Conservation (phyloP, 73 alveolate genomes). For the Paramecium octaurelia region DNA sequence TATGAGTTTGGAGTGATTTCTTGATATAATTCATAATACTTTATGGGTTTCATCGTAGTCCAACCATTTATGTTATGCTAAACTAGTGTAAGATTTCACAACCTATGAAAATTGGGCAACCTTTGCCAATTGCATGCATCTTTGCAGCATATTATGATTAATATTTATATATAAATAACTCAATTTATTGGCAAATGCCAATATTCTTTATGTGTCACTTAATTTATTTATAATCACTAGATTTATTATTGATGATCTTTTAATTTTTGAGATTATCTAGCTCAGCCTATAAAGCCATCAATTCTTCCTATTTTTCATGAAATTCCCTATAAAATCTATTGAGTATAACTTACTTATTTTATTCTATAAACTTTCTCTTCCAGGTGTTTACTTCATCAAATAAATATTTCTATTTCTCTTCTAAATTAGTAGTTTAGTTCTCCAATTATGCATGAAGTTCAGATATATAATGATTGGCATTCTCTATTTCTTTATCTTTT, state of each 20-base stretch:
- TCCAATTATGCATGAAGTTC: background rate
- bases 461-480: background rate
- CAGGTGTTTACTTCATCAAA: background rate
- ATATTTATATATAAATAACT: background rate
- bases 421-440: background rate
- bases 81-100: background rate
- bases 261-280: background rate
- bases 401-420: background rate
- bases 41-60: constrained; percentile 45
- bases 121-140: background rate
- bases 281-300: background rate
- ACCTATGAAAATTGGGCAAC: background rate
- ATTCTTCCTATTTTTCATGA: background rate
- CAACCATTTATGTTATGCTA: constrained; percentile 45
- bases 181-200: background rate
- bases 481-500: background rate
- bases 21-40: background rate
- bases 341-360: background rate
- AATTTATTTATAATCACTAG: background rate
- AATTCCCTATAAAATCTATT: background rate
- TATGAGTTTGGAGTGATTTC: constrained; percentile 63
- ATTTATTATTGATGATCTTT: background rate
- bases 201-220: background rate
- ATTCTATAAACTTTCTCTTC: background rate
- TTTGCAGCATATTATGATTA: background rate